These are phyloP conservation scores for Neurospora sp. DNA, from an alignment of 495 filamentous ascomycete species.

Conservation along the genomic window DNA sequence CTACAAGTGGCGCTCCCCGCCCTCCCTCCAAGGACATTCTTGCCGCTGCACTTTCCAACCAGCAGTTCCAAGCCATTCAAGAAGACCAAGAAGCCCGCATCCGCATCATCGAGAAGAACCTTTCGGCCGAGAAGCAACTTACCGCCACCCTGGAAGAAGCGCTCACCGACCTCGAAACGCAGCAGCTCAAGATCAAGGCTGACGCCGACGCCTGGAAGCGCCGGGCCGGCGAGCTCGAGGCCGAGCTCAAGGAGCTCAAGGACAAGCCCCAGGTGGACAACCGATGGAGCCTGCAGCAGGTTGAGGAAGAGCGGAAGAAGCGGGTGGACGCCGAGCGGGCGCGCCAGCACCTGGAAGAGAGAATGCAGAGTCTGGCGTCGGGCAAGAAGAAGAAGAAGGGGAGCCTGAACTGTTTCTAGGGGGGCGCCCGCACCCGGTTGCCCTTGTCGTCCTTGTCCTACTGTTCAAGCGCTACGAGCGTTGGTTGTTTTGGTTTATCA, in stretches of 20 bases:
- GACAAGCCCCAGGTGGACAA: slow-evolving; percentile 40
- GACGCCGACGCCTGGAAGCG: slow-evolving; percentile 88
- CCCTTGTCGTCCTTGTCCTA: neutral
- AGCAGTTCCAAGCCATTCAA: slow-evolving; percentile 45
- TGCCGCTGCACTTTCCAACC: slow-evolving; percentile 23
- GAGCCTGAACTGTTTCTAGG: slow-evolving; percentile 91
- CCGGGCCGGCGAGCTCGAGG: slow-evolving; percentile 66
- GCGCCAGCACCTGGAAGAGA: slow-evolving; percentile 76
- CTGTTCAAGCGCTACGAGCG: neutral
- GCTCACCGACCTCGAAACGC: slow-evolving; percentile 80
- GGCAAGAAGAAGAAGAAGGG: slow-evolving; percentile 98
- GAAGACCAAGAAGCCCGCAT: slow-evolving; percentile 95
- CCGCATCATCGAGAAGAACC: slow-evolving; percentile 91
- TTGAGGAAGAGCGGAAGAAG: slow-evolving; percentile 88
- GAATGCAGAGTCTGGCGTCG: slow-evolving; percentile 78
- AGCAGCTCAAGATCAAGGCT: slow-evolving; percentile 72
- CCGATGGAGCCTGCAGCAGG: slow-evolving; percentile 78
- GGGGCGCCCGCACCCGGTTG: slow-evolving; percentile 4
- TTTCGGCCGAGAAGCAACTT: slow-evolving; percentile 91
- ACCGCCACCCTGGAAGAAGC: slow-evolving; percentile 92
- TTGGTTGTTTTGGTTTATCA: slow-evolving; percentile 1
- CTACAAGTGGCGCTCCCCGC: slow-evolving; percentile 34
- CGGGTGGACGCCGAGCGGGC: slow-evolving; percentile 82
- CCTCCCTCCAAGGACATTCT: slow-evolving; percentile 77
- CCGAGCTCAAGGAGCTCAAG: slow-evolving; percentile 61